A percentile compares a stretch with the other conserved stretches of the same genome.
These are phyloP conservation scores for Pachysandra terminalis DNA, from an alignment of 164 flowering plant species.

Conservation along the genomic window DNA sequence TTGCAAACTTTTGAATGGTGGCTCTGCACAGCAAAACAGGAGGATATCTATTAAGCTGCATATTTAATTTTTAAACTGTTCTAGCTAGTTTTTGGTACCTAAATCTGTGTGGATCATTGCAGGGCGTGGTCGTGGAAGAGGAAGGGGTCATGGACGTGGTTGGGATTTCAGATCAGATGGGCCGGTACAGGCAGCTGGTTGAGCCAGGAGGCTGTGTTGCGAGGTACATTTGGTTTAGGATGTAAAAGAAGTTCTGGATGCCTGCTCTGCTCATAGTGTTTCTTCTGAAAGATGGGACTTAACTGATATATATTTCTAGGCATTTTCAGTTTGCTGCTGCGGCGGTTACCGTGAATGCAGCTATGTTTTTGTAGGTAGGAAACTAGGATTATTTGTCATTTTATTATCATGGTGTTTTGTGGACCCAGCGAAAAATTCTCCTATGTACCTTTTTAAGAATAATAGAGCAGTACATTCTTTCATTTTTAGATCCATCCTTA, in stretches of 20 bases:
- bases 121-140: conserved; percentile 48
- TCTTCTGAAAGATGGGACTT: conserved; percentile 9
- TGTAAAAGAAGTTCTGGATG: conserved; percentile 25
- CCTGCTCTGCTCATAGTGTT: conserved; percentile 31
- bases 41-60: no score
- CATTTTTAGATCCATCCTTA: conserved; percentile 12
- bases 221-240: conserved; percentile 19
- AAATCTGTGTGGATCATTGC: conserved; percentile 4
- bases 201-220: conserved; percentile 3
- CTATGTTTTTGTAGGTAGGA: conserved; percentile 30
- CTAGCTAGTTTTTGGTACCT: neutral
- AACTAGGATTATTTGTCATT: conserved; percentile 10
- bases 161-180: conserved; percentile 33
- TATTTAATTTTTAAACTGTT: no score
- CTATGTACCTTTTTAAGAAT: conserved; percentile 24
- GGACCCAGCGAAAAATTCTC: conserved; percentile 4
- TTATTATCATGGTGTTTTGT: conserved; percentile 10
- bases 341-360: conserved; percentile 16
- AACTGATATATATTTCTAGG: conserved; percentile 11
- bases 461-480: conserved; percentile 55
- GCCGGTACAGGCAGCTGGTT: conserved; percentile 27
- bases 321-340: conserved; percentile 2
- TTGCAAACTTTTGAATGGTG: no score
- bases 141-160: conserved; percentile 35
- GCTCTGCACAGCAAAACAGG: no score